Base-by-base conservation (phyloP, 805 yeast species). In the Monosporozyma solicola region DNA sequence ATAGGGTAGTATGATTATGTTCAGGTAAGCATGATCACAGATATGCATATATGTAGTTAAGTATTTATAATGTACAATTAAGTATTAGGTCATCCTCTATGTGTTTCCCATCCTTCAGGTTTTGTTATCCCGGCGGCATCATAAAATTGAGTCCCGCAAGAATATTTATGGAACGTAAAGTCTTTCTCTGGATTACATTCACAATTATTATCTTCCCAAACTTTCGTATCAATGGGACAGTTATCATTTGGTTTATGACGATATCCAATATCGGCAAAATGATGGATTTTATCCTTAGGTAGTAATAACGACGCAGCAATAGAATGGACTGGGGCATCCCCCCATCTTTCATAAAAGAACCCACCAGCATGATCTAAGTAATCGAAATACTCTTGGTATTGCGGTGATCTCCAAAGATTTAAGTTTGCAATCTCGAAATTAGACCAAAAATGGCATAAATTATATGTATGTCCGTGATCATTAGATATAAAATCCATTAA, bases 321-420 rank as follows among this genome's bases (percentile, higher is more conserved):
- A 8, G 91, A 83, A 66, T 87, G 91, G 48, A 87, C 83, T 24
- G 95, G 95, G 20, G 95, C 96, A 69, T 88, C 96, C 55, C 95
- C 95, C 92, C 96, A 89, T 64, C 94, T 77, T 70, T 85, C 89
- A 70, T 89, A 89, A 73, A 85, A 89, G 64, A 90, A 84, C 2
- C 95, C 95, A 55, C 95, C 91, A 1, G 83, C 73, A 45, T 72
- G 68, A 64, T 88, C 94, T 55, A 87, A 75, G 61, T 78, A 72
- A 29, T 83, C 82, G 58, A 87, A 85, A 67, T 82, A 87, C 48
- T 76, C 78, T 32, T 73, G 67, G 68, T 89, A 89, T n/a, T 84
- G 84, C 51, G 83, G 80, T 29, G 82, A 72, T 62, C 91, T 74
- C 82, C 87, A 89, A 63, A 89, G 81, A 51, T 81, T 77, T 70